Evolutionary conservation across 257 asterid species (phyloP), one percentile per base, ranked within the genome.

Genomic region (Mentha longifolia): DNA sequence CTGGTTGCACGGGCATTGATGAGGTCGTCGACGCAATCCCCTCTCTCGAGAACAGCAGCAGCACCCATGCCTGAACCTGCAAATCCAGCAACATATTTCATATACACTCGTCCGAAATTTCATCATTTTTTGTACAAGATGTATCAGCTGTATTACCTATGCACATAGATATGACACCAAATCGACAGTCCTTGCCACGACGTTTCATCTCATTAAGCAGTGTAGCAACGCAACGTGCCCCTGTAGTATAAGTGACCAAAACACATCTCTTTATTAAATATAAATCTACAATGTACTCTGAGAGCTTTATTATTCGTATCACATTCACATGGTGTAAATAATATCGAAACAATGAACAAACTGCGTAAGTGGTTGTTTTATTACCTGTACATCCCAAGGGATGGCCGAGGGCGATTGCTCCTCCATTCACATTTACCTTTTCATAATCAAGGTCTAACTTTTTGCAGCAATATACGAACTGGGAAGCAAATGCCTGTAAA

Each of bases 31-130:
- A 67, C 81, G 8, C 77, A 84, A 70, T 92, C 96, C 67, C 97
- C 97, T 81, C 96, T 83, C 68, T 92, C 95, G 59, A 92, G 85
- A 28, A 92, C 97, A 15, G 96, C 98, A 60, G 98, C 98, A 74
- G 98, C 97, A 17, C 98, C 98, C 98, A 92, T 92, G 13, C 98
- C 98, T 2, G 92, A 76, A 42, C 97, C 98, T 92, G 79, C 74
- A 80, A 68, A 54, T 37, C 37, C 76, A 72, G 20, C 42, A 73
- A 16, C 73, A 71, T 41, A 9, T 45, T 59, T 61, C 67, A 66
- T 58, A 42, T 22, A 60, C 15, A 39, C 13, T 1, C 2, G 37
- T 33, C 37, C 6, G 5, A 33, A 33, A 33, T 33, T 33, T 25
- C 3, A 33, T 6, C 37, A 33, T n/a, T 33, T 33, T 25, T 33